phyloP scores from a whole-genome alignment of 345 rosid genomes.

The Eucalyptus erythrocorys region DNA sequence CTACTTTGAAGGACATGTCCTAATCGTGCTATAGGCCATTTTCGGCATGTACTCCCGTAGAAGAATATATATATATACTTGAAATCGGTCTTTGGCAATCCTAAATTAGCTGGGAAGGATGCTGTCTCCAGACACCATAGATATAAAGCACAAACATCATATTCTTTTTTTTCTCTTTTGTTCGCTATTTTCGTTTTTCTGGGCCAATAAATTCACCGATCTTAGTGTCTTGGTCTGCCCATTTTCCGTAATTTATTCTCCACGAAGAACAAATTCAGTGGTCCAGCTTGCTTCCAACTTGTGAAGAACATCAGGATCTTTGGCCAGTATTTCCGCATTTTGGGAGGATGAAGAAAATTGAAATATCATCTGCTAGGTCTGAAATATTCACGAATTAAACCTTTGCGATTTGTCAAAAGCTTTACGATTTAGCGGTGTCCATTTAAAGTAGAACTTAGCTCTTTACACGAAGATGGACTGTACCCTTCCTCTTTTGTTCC shows the following conservation, averaged over 20 bases:
- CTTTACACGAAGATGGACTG: not conserved
- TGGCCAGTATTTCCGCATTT: not conserved
- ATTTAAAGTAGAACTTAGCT: not conserved
- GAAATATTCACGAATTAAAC: not conserved
- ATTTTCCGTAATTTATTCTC: not conserved
- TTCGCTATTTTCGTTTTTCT: not conserved
- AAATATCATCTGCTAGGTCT: not conserved
- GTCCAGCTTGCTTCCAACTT: not conserved
- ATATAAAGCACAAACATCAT: not conserved
- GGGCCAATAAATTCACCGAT: not conserved
- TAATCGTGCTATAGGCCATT: not conserved
- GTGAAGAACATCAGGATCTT: not conserved
- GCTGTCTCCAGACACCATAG: not conserved
- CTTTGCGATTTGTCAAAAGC: not conserved
- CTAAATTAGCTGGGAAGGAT: not conserved
- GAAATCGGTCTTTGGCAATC: not conserved
- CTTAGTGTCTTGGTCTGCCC: not conserved
- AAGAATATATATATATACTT: not conserved
- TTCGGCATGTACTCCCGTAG: not conserved
- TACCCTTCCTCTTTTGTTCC: not conserved
- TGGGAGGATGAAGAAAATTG: not conserved
- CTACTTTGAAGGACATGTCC: not conserved
- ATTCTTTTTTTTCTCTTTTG: not conserved
- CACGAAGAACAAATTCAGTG: not conserved
- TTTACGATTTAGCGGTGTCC: not conserved